Percentiles rank a stretch among this genome's conserved stretches.
Evolutionary conservation across 2,329 filamentous ascomycete genomes (phyloP).

Genomic region (Neofusicoccum laricinum): DNA sequence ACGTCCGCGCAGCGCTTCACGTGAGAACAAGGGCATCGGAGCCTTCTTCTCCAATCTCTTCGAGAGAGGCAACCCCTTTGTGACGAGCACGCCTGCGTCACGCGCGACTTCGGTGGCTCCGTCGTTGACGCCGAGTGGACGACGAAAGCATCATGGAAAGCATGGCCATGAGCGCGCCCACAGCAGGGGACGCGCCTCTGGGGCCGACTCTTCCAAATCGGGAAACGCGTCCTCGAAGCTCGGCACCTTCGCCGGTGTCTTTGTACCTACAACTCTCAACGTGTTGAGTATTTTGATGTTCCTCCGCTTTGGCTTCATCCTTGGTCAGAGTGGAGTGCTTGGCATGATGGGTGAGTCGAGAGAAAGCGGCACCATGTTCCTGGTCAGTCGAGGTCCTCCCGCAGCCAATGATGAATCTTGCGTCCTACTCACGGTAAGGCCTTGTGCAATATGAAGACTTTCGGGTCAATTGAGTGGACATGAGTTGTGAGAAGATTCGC

Average conservation of each 20-base stretch:
- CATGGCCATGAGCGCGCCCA: neutral
- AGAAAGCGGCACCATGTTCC: neutral
- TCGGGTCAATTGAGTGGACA: neutral
- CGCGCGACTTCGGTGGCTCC: neutral
- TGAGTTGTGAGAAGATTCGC: neutral
- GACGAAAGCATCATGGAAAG: neutral
- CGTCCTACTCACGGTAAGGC: too few species aligned
- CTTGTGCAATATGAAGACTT: neutral
- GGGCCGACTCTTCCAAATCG: neutral
- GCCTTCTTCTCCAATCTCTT: constrained; percentile 8
- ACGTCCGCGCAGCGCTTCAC: neutral
- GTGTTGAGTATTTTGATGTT: constrained; percentile 92
- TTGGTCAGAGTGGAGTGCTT: constrained; percentile 74
- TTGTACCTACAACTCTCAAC: constrained; percentile 84
- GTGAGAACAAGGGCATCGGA: neutral
- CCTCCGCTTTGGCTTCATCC: constrained; percentile 78
- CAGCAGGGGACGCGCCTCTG: neutral
- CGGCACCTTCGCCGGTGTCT: constrained; percentile 65
- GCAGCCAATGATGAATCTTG: neutral
- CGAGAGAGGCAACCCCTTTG: neutral
- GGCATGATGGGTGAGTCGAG: constrained; percentile 71
- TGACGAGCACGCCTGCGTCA: neutral
- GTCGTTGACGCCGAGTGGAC: neutral
- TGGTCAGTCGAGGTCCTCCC: neutral
- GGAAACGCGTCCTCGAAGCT: constrained; percentile 54